These are phyloP conservation scores for Colletotrichum chrysophilum DNA, from an alignment of 2,329 filamentous ascomycete genomes.

Conservation along the genomic window DNA sequence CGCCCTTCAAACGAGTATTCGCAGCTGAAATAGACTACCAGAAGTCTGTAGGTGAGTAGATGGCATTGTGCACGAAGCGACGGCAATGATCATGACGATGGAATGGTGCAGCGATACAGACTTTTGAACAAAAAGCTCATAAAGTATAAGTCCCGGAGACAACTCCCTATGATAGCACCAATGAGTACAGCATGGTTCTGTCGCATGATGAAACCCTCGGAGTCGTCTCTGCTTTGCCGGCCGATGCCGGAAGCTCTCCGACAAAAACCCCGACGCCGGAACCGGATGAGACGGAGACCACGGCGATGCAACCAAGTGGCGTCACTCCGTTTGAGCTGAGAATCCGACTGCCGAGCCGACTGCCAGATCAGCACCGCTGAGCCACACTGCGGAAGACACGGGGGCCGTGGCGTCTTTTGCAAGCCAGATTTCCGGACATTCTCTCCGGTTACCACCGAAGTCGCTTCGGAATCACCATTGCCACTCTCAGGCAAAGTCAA, in stretches of 20 bases:
- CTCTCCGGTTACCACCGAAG: background rate
- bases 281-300: background rate
- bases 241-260: background rate
- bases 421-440: background rate
- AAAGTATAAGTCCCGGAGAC: background rate
- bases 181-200: background rate
- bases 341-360: background rate
- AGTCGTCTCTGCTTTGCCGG: background rate
- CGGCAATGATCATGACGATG: background rate
- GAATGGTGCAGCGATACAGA: background rate
- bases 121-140: background rate
- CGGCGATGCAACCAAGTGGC: background rate
- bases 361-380: background rate
- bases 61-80: background rate
- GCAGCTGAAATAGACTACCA: background rate
- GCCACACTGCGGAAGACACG: background rate
- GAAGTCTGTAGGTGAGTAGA: background rate
- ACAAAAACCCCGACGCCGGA: background rate
- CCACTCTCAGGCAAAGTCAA: background rate
- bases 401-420: background rate
- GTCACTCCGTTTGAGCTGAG: background rate
- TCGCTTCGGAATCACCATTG: background rate
- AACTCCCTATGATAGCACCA: background rate
- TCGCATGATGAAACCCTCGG: background rate
- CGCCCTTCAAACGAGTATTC: background rate